Base-by-base conservation (phyloP, 345 rosid genomes). In the Turnera subulata region DNA sequence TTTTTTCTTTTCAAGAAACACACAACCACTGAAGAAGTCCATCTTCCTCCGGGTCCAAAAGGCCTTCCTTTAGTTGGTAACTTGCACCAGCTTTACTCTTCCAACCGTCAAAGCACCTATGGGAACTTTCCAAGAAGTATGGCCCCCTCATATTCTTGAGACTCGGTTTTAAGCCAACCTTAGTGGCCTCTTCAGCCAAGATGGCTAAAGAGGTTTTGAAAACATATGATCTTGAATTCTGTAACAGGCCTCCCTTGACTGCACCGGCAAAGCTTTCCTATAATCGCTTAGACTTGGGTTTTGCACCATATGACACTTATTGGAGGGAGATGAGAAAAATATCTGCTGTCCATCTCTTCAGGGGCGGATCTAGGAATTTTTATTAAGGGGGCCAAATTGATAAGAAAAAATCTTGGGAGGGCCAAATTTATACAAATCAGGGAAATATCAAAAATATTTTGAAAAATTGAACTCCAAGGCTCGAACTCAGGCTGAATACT, bases 251-350 rank as follows among this genome's bases (percentile, higher is more conserved):
- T 1, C 17, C 40, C 23, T 19, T 32, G 16, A 39, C 32, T 14
- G 59, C 44, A 16, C 67, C 14, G 42, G 17, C 14, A 6, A 53
- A 62, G 33, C 2, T 62, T 10, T 42, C 59, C 29, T 53, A 53
- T 15, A 54, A 52, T 5, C 32, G 59, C 32, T 8, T 53, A 32
- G 58, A 62, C 46, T 0, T 53, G 43, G 59, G 40, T 29, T 43
- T 53, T 16, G 50, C 59, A 1, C 53, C 59, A 46, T 37, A 83
- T 77, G 93, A 21, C n/a, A n/a, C n/a, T 20, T 47, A 47, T 38
- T 76, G 86, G 87, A 75, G 74, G 42, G 81, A 79, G 58, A 64
- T 73, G 22, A 73, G 75, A 40, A 81, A 63, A 60, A 32, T 75
- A 1, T 73, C 76, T 24, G 65, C 40, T 42, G 39, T 70, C 24